Percentiles rank a stretch among this genome's conserved stretches.
Evolutionary conservation across 768 basidiomycete genomes (phyloP).

Genomic region (Rhizopogon vulgaris): DNA sequence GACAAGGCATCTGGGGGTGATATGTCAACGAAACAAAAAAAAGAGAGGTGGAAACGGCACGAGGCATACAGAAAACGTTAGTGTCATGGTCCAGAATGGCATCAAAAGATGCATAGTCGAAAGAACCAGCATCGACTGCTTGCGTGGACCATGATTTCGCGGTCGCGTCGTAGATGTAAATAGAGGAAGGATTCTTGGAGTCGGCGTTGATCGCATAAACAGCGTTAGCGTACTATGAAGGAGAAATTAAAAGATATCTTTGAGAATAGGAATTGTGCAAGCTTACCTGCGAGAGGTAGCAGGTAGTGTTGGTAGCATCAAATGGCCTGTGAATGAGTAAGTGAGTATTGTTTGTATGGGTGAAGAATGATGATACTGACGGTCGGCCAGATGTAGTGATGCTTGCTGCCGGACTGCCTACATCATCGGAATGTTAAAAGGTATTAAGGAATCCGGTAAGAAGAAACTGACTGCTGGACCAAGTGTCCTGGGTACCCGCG

Average conservation of each 20-base stretch:
- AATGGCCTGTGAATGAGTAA: constrained; percentile 45
- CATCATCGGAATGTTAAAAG: constrained; percentile 4
- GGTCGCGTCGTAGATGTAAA: constrained; percentile 79
- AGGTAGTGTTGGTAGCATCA: constrained; percentile 54
- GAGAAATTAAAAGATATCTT: constrained; percentile 4
- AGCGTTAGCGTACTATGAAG: constrained; percentile 68
- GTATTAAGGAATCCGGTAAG: neutral
- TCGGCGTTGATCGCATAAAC: constrained; percentile 83
- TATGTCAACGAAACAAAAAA: neutral
- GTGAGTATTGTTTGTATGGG: constrained; percentile 1
- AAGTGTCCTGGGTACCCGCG: constrained; percentile 64
- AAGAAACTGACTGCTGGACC: constrained; percentile 45
- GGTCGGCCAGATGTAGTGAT: constrained; percentile 74
- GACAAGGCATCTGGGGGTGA: constrained; percentile 60
- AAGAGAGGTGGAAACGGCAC: neutral
- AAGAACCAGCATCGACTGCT: constrained; percentile 41
- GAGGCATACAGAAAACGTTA: constrained; percentile 70
- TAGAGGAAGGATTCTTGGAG: constrained; percentile 52
- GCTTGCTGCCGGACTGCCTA: constrained; percentile 42
- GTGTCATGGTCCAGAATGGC: constrained; percentile 93
- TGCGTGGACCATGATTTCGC: constrained; percentile 79
- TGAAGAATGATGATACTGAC: constrained; percentile 30
- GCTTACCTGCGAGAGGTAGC: constrained; percentile 65
- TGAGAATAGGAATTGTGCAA: neutral
- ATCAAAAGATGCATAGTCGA: constrained; percentile 58